Evolutionary conservation across 2,329 filamentous ascomycete genomes (phyloP).

Genomic region (Sporothrix euskadiensis): DNA sequence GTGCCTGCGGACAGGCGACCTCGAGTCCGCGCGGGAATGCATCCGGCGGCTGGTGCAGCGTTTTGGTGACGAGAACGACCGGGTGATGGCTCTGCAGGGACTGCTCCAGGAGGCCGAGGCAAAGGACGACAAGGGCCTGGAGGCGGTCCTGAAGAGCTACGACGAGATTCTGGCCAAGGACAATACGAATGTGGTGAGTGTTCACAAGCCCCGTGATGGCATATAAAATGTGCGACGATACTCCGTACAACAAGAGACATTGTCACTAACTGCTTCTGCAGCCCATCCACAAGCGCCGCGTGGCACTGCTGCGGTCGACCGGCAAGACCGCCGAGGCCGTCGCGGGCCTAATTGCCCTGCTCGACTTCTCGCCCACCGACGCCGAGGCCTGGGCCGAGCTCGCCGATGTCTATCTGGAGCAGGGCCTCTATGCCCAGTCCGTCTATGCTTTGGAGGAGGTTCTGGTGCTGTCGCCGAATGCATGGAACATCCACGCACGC

Average conservation of each 20-base stretch:
- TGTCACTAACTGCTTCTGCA: conserved; percentile 40
- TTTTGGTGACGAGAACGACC: conserved; percentile 82
- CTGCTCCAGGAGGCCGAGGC: conserved; percentile 83
- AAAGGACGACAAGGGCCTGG: conserved; percentile 61
- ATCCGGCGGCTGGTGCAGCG: conserved; percentile 73
- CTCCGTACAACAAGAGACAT: not conserved
- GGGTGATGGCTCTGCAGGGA: conserved; percentile 79
- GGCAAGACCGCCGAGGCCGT: conserved; percentile 72
- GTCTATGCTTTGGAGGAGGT: conserved; percentile 91
- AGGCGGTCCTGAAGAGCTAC: conserved; percentile 73
- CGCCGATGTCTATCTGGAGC: conserved; percentile 78
- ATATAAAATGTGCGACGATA: conserved; percentile 3
- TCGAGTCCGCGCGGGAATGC: conserved; percentile 71
- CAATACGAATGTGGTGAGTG: conserved; percentile 74
- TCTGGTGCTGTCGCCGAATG: conserved; percentile 80
- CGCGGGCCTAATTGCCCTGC: conserved; percentile 67
- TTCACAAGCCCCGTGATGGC: not conserved
- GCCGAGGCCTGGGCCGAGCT: conserved; percentile 92
- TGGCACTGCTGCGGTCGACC: conserved; percentile 76
- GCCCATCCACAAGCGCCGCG: conserved; percentile 82
- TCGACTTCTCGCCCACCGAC: conserved; percentile 86
- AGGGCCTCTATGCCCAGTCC: conserved; percentile 78
- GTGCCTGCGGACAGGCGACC: conserved; percentile 81
- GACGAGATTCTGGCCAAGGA: conserved; percentile 72
- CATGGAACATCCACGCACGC: conserved; percentile 93